Evolutionary conservation across 164 flowering plant genomes (phyloP), one percentile per base, ranked within the genome.

Genomic region (Protea cynaroides): DNA sequence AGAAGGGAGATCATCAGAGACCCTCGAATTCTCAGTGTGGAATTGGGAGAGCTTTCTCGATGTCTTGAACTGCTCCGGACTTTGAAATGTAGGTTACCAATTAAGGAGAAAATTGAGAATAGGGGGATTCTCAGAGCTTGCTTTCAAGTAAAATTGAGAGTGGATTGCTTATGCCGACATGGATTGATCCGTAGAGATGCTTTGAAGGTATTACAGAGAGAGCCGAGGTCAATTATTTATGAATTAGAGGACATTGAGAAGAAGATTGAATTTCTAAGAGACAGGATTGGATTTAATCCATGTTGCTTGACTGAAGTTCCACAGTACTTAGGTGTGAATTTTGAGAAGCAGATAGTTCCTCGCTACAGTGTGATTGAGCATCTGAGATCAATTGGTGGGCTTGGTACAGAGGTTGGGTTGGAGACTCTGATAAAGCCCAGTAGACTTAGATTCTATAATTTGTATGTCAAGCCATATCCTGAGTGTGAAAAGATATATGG

Each of bases 401-500:
- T 93, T 73, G 90, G 85, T 68, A 74, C 65, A 69, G 81, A 84
- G 50, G 78, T 93, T 56, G 85, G 84, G 4, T 74, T 93, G 77
- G 84, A 66, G 73, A 78, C 53, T 65, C 43, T 93, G 68, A 77
- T 88, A 53, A 85, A 79, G 78, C 82, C 78, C 6, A 84, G 86
- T 68, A 83, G 87, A 72, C 84, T 78, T 46, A 78, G 60, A 67
- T 93, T 93, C 64, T 88, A 87, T 70, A 88, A 93, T 59, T 70
- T 88, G 24, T 93, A 81, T 77, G 98, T 93, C 52, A 93, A 90
- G 79, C 98, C 98, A 12, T 90, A 93, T 72, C 96, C 97, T 6
- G 94, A 83, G 52, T 90, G 94, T 77, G 88, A 87, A 73, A 74
- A 78, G 65, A 69, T 92, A 51, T 90, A 67, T 74, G 87, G 84